These are phyloP conservation scores for Quercus tomentella DNA, from an alignment of 331 rosid genomes.

Conservation along the genomic window DNA sequence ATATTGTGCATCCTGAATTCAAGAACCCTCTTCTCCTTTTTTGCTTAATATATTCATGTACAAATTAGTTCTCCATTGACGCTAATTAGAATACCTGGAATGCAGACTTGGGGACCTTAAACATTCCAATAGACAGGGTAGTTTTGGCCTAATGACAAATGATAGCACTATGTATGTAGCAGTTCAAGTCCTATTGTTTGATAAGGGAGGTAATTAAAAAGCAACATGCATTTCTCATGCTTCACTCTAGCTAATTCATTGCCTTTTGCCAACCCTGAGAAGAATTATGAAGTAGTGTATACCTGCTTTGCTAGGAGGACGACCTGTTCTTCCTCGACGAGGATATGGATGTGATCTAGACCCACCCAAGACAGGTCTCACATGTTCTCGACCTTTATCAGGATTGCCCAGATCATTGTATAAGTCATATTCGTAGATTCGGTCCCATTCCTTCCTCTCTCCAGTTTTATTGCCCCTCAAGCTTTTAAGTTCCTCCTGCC, in stretches of 20 bases:
- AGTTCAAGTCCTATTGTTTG: too few relatives aligned
- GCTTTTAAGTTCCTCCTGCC: constrained; percentile 47
- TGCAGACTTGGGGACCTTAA: too few relatives aligned
- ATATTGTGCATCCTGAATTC: neutral
- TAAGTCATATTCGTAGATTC: constrained; percentile 57
- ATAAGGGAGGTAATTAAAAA: neutral
- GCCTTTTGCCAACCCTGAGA: too few relatives aligned
- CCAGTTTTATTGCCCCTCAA: constrained; percentile 55
- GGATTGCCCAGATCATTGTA: constrained; percentile 56
- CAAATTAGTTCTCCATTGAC: neutral
- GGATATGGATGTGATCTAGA: constrained; percentile 58
- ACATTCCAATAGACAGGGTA: too few relatives aligned
- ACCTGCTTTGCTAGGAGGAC: constrained; percentile 34
- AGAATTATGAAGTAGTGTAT: neutral
- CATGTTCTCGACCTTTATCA: constrained; percentile 34
- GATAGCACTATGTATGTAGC: too few relatives aligned
- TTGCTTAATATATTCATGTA: neutral
- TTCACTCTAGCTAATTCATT: too few relatives aligned
- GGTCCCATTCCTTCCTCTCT: constrained; percentile 68
- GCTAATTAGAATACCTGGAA: too few relatives aligned
- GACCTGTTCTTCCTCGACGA: constrained; percentile 59
- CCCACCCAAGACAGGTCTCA: constrained; percentile 50
- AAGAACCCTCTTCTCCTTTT: neutral
- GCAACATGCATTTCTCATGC: too few relatives aligned
- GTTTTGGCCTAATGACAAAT: too few relatives aligned